These are phyloP conservation scores for Tagetes erecta DNA, from an alignment of 129 eudicot genomes.

Conservation along the genomic window DNA sequence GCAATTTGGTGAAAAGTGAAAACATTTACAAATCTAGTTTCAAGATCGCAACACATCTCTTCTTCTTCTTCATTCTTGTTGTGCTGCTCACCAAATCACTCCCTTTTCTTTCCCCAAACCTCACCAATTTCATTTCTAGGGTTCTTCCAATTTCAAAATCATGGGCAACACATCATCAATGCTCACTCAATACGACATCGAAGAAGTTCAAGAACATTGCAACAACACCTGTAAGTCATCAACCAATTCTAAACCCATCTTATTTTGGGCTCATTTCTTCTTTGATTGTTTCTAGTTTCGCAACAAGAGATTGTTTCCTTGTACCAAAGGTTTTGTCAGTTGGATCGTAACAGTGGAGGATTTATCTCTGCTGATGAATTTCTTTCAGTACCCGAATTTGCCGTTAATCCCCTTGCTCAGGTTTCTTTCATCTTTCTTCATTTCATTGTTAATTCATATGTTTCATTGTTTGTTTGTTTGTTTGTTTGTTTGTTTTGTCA, in stretches of 20 bases:
- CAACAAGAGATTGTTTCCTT: conserved; percentile 90
- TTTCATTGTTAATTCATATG: too few species aligned
- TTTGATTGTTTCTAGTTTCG: conserved; percentile 47
- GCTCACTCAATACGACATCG: conserved; percentile 85
- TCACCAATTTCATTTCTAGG: conserved; percentile 19
- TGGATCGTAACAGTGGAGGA: conserved; percentile 82
- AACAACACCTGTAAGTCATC: conserved; percentile 50
- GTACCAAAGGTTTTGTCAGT: conserved; percentile 89
- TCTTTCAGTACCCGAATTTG: conserved; percentile 91
- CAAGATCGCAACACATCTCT: conserved; percentile 25
- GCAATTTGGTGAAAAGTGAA: background rate
- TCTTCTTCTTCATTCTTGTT: background rate
- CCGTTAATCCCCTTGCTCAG: conserved; percentile 95
- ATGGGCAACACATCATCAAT: conserved; percentile 85
- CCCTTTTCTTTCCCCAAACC: conserved; percentile 13
- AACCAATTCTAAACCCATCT: background rate
- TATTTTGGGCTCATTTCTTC: background rate
- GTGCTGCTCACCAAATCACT: conserved; percentile 38
- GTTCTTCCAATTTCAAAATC: conserved; percentile 14
- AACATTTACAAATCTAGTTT: conserved; percentile 27
- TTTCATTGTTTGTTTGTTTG: too few species aligned
- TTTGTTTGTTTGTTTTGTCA: conserved; percentile 29
- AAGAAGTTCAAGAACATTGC: conserved; percentile 85
- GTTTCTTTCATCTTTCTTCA: conserved; percentile 24
- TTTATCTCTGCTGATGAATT: conserved; percentile 90